Evolutionary conservation across 2,329 filamentous ascomycete genomes (phyloP).

Genomic region (Cladosporium oxysporum): DNA sequence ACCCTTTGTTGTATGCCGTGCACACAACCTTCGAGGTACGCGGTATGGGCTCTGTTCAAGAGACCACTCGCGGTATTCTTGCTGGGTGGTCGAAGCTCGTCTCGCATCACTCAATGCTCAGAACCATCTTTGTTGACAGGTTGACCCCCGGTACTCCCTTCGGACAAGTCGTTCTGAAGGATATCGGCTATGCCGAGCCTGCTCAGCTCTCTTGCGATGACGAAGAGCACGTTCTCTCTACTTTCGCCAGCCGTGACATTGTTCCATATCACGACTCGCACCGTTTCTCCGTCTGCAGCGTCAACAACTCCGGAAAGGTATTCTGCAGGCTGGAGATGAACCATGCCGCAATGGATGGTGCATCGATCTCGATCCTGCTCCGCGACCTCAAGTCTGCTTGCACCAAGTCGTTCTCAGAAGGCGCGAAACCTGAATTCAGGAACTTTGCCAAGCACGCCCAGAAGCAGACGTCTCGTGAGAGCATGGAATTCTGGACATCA

Average conservation of each 20-base stretch:
- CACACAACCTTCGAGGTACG: slow-evolving; percentile 15
- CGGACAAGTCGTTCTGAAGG: slow-evolving; percentile 17
- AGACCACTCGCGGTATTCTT: background rate
- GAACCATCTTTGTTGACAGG: slow-evolving; percentile 40
- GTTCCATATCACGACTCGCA: slow-evolving; percentile 19
- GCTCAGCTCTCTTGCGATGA: slow-evolving; percentile 11
- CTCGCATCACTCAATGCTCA: slow-evolving; percentile 38
- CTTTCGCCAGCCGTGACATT: slow-evolving; percentile 14
- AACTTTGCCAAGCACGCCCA: slow-evolving; percentile 3
- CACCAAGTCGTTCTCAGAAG: background rate
- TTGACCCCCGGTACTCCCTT: slow-evolving; percentile 4
- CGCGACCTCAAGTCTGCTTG: slow-evolving; percentile 8
- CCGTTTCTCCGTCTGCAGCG: slow-evolving; percentile 17
- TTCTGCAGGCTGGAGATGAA: slow-evolving; percentile 20
- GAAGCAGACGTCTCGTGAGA: background rate
- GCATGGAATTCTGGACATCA: slow-evolving; percentile 13
- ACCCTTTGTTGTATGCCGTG: slow-evolving; percentile 13
- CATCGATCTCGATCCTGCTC: slow-evolving; percentile 44
- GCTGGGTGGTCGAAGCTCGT: slow-evolving; percentile 38
- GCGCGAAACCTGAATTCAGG: slow-evolving; percentile 10
- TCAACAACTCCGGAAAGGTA: background rate
- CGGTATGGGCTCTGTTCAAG: background rate
- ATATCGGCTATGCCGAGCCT: slow-evolving; percentile 9
- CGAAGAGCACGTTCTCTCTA: slow-evolving; percentile 9
- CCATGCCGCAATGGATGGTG: slow-evolving; percentile 46